A percentile compares a stretch with the other conserved stretches of the same genome.
Evolutionary conservation across 2,329 filamentous ascomycete genomes (phyloP).

Genomic region (Colletotrichum karsti): DNA sequence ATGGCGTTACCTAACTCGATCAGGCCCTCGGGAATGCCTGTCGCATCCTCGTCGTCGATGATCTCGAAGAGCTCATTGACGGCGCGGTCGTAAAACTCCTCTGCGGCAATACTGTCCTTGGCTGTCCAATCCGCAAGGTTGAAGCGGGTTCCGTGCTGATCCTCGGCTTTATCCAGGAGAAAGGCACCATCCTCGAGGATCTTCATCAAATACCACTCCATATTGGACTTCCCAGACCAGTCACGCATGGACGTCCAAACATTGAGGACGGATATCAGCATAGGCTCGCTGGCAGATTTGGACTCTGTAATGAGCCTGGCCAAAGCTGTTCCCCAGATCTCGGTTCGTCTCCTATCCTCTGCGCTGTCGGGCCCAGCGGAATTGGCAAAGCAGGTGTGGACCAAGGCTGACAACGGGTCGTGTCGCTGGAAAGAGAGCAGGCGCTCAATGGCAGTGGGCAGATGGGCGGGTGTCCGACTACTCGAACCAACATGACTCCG

Average conservation of each 20-base stretch:
- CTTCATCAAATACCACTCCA: conserved; percentile 96
- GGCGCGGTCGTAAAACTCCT: conserved; percentile 88
- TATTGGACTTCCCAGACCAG: conserved; percentile 88
- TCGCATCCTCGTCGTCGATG: conserved; percentile 83
- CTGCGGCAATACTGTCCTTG: conserved; percentile 82
- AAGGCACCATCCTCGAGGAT: conserved; percentile 93
- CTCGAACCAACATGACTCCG: conserved; percentile 51
- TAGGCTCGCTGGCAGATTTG: conserved; percentile 79
- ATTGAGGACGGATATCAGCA: conserved; percentile 85
- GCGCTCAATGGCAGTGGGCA: conserved; percentile 77
- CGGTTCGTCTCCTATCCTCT: conserved; percentile 81
- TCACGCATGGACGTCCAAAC: conserved; percentile 87
- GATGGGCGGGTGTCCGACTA: conserved; percentile 41
- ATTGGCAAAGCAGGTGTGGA: conserved; percentile 90
- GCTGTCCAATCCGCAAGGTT: conserved; percentile 78
- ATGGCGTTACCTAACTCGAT: conserved; percentile 88
- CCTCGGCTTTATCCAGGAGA: conserved; percentile 84
- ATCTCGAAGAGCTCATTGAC: conserved; percentile 85
- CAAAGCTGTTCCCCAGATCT: conserved; percentile 89
- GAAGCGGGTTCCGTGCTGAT: conserved; percentile 76
- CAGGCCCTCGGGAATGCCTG: conserved; percentile 86
- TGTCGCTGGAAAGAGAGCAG: conserved; percentile 89
- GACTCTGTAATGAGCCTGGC: conserved; percentile 82
- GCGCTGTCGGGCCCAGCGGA: conserved; percentile 82
- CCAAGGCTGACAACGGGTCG: conserved; percentile 83